These are phyloP conservation scores for Pterocarpus santalinus DNA, from an alignment of 306 rosid species.

Conservation along the genomic window DNA sequence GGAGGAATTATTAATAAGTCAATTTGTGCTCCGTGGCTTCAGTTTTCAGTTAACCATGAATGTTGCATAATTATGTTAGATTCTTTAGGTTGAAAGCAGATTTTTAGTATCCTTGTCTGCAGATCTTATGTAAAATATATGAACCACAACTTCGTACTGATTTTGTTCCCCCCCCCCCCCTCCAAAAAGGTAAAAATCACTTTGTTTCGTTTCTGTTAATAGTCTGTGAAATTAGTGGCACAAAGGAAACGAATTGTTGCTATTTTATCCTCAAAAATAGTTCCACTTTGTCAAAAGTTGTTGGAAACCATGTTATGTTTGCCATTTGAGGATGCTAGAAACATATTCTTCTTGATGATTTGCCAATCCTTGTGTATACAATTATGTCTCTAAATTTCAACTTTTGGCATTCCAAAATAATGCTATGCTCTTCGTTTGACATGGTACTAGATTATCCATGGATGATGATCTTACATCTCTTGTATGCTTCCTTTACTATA, in stretches of 20 bases:
- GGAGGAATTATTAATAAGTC: neutral
- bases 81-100: neutral
- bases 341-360: neutral
- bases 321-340: neutral
- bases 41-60: too few relatives aligned
- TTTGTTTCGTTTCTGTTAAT: neutral
- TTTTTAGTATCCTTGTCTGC: too few relatives aligned
- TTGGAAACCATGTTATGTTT: neutral
- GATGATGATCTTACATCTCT: conserved; percentile 23
- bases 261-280: neutral
- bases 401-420: neutral
- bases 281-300: too few relatives aligned
- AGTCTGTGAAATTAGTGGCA: neutral
- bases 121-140: neutral
- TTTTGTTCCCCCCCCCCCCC: too few relatives aligned
- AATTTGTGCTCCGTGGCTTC: neutral
- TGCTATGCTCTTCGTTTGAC: neutral
- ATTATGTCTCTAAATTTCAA: conserved; percentile 11
- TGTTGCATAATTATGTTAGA: too few relatives aligned
- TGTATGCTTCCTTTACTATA: conserved; percentile 30
- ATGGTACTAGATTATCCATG: neutral
- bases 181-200: neutral
- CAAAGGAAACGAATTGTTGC: neutral
- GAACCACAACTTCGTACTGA: neutral
- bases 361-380: neutral